Conservation (phyloP, 208 protist species). For the Trypanosoma melophagium region DNA sequence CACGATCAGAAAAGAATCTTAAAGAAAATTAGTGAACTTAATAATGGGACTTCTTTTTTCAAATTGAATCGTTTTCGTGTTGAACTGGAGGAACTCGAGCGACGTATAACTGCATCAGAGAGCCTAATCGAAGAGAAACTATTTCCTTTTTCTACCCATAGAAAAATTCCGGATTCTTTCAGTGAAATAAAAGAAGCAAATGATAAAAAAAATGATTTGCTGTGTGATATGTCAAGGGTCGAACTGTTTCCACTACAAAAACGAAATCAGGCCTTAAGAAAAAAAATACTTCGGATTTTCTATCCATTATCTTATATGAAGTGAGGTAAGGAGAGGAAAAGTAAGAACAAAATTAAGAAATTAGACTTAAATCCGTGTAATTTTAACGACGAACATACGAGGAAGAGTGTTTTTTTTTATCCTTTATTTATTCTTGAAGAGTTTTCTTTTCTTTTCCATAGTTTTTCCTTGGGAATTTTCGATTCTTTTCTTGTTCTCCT, state of each 20-base stretch:
- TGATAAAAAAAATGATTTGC: background rate
- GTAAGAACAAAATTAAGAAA: background rate
- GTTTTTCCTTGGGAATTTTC: too few relatives aligned
- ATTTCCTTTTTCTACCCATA: background rate
- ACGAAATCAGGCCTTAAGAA: constrained; percentile 3
- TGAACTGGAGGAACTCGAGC: constrained; percentile 6
- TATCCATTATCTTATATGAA: too few relatives aligned
- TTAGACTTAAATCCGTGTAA: too few relatives aligned
- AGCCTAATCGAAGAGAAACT: constrained; percentile 2
- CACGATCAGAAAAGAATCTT: too few relatives aligned
- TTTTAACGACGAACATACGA: too few relatives aligned
- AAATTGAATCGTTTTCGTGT: constrained; percentile 15
- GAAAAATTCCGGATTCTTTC: background rate
- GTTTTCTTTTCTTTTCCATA: background rate
- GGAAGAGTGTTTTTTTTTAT: background rate
- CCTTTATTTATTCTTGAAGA: background rate
- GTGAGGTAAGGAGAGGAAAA: background rate
- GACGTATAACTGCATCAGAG: constrained; percentile 8
- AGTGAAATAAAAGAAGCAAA: constrained; percentile 1
- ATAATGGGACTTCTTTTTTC: background rate
- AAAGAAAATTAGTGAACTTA: background rate
- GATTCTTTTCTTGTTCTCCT: background rate
- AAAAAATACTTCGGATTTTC: background rate
- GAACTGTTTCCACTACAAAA: constrained; percentile 19
- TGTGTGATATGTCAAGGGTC: background rate